Evolutionary conservation across 2,329 filamentous ascomycete genomes (phyloP).

Genomic region (Xylaria sp.): DNA sequence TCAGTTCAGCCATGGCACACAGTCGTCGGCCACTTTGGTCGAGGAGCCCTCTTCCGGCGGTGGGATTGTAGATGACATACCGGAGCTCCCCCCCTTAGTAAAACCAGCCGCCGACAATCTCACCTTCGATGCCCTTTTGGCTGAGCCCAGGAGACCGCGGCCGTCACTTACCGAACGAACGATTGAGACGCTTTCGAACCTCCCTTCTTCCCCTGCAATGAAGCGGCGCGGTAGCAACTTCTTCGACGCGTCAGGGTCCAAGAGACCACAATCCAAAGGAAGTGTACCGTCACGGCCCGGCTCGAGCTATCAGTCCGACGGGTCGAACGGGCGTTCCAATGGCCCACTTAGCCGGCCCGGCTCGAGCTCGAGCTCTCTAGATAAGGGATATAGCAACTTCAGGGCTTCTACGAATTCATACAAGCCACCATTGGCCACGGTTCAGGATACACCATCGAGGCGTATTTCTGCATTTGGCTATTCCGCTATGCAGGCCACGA

Average conservation of each 20-base stretch:
- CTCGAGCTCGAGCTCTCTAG: slow-evolving; percentile 63
- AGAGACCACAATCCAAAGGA: slow-evolving; percentile 63
- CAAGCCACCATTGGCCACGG: slow-evolving; percentile 55
- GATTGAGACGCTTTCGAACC: slow-evolving; percentile 80
- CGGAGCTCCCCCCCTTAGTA: slow-evolving; percentile 41
- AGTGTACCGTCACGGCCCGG: slow-evolving; percentile 64
- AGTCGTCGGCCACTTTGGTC: slow-evolving; percentile 25
- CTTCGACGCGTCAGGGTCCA: slow-evolving; percentile 71
- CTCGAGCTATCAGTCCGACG: slow-evolving; percentile 71
- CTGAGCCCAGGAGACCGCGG: slow-evolving; percentile 38
- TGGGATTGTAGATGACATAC: slow-evolving; percentile 24
- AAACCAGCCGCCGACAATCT: slow-evolving; percentile 38
- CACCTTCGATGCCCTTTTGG: slow-evolving; percentile 43
- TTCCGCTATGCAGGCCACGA: slow-evolving; percentile 50
- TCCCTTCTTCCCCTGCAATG: slow-evolving; percentile 80
- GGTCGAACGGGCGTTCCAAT: slow-evolving; percentile 62
- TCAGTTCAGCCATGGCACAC: slow-evolving; percentile 38
- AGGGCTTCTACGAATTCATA: slow-evolving; percentile 58
- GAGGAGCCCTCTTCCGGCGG: slow-evolving; percentile 26
- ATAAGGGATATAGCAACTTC: slow-evolving; percentile 53
- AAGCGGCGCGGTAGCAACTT: slow-evolving; percentile 76
- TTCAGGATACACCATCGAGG: slow-evolving; percentile 57
- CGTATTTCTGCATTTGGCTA: slow-evolving; percentile 50
- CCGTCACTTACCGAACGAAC: slow-evolving; percentile 84
- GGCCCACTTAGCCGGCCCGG: slow-evolving; percentile 64